Evolutionary conservation across 1,139 yeast species (phyloP).

Genomic region (Yamadazyma mexicana): DNA sequence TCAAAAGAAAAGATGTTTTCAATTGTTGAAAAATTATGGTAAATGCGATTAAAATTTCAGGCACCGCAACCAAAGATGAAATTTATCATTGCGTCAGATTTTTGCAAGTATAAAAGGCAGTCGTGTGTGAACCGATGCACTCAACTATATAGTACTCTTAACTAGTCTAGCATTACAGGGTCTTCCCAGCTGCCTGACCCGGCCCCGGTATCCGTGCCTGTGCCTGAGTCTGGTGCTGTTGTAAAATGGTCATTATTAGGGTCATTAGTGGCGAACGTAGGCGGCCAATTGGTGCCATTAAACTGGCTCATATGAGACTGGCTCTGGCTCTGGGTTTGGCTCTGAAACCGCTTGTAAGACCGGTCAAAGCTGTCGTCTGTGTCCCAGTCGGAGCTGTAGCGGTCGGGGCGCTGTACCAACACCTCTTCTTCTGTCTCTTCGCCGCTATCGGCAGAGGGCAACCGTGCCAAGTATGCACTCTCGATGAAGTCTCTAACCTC

Average conservation of each 20-base stretch:
- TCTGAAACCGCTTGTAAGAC: conserved; percentile 4
- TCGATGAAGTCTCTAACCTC: not conserved
- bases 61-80: conserved; percentile 4
- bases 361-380: conserved; percentile 7
- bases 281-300: too few species aligned
- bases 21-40: not conserved
- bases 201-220: not conserved
- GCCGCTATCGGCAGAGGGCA: conserved; percentile 1
- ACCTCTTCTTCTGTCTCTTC: conserved; percentile 12
- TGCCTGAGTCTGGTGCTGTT: too few species aligned
- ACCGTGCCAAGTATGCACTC: not conserved
- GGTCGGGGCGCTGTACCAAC: not conserved
- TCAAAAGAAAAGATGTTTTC: not conserved
- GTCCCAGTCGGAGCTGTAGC: not conserved
- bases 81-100: not conserved
- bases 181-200: conserved; percentile 44
- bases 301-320: too few species aligned
- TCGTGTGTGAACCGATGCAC: not conserved
- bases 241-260: too few species aligned
- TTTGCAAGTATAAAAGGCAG: not conserved
- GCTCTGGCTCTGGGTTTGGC: conserved; percentile 1
- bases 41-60: conserved; percentile 3
- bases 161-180: conserved; percentile 23
- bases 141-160: not conserved
- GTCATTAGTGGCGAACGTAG: too few species aligned